These are phyloP conservation scores for Penicillium nordicum DNA, from an alignment of 2,329 filamentous ascomycete species.

Conservation along the genomic window DNA sequence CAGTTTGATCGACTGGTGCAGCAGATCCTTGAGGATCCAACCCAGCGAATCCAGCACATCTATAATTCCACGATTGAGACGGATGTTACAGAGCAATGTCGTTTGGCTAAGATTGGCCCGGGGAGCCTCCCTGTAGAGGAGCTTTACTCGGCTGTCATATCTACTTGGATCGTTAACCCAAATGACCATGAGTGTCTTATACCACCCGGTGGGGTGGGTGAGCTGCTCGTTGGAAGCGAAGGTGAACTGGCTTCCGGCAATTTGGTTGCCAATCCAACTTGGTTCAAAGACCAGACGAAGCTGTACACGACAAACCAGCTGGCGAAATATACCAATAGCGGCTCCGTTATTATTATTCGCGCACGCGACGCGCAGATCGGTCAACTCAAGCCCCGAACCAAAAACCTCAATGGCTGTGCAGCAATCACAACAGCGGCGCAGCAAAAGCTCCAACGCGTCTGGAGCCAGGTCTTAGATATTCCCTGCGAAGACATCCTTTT, in stretches of 20 bases:
- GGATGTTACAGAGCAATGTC: not conserved
- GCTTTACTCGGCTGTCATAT: not conserved
- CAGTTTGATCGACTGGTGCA: conserved; percentile 43
- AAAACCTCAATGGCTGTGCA: not conserved
- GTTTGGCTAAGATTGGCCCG: not conserved
- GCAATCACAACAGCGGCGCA: conserved; percentile 9
- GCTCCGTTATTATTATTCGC: conserved; percentile 1
- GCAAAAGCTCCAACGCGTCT: conserved; percentile 45
- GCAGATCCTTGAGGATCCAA: not conserved
- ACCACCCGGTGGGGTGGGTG: not conserved
- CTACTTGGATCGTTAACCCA: conserved; percentile 2
- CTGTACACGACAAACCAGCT: not conserved
- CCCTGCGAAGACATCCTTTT: conserved; percentile 46
- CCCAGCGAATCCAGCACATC: not conserved
- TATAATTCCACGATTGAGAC: not conserved
- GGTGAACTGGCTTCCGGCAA: not conserved
- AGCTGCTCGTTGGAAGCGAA: not conserved
- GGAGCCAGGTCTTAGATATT: conserved; percentile 49
- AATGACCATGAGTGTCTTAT: not conserved
- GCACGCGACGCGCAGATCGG: not conserved
- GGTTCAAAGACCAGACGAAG: not conserved
- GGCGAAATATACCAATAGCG: not conserved
- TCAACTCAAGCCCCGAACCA: not conserved
- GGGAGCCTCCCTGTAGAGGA: not conserved
- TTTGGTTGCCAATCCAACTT: not conserved